A percentile compares a stretch with the other conserved stretches of the same genome.
phyloP scores from a whole-genome alignment of 179 eudicot species.

The Beta lomatogona region DNA sequence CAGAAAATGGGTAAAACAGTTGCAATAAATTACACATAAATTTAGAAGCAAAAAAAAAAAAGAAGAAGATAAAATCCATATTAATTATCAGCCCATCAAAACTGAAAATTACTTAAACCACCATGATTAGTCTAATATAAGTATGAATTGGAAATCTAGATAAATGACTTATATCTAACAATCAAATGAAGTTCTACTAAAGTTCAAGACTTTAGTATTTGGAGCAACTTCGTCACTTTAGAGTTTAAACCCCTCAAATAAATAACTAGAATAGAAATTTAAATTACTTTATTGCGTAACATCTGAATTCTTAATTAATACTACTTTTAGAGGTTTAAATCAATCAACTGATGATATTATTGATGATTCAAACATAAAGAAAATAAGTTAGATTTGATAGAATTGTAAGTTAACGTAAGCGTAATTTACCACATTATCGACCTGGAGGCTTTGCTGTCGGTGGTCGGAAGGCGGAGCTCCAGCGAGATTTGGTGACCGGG shows the following conservation, averaged over 20 bases:
- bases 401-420: not conserved
- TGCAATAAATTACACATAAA: not conserved
- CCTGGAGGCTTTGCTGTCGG: not conserved
- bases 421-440: not conserved
- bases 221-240: too few relatives aligned
- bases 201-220: too few relatives aligned
- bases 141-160: too few relatives aligned
- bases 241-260: too few relatives aligned
- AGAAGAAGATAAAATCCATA: too few relatives aligned
- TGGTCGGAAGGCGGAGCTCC: not conserved
- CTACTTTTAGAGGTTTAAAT: too few relatives aligned
- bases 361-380: not conserved
- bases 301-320: not conserved
- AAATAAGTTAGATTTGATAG: not conserved
- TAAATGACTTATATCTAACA: not conserved
- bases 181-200: not conserved
- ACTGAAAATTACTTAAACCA: not conserved
- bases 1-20: slow-evolving; percentile 17
- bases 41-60: not conserved
- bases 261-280: not conserved
- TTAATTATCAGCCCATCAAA: not conserved
- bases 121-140: not conserved
- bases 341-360: not conserved
- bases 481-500: not conserved
- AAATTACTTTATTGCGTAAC: not conserved